Percentiles rank a stretch among this genome's conserved stretches.
These are phyloP conservation scores for Copromyces sp. DNA, from an alignment of 495 filamentous ascomycete species.

Conservation along the genomic window DNA sequence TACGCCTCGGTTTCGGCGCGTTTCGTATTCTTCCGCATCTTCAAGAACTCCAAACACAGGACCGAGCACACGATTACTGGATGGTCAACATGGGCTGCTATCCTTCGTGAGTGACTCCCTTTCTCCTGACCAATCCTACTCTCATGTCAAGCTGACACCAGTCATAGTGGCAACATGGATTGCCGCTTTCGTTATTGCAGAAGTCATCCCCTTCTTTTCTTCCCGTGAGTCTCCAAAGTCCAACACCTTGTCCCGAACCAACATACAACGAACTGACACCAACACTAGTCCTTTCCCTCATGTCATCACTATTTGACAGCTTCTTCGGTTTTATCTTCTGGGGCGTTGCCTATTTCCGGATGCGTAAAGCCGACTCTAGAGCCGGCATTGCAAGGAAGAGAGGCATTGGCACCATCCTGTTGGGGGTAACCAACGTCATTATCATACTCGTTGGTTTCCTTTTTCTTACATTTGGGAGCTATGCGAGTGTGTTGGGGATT, in stretches of 20 bases:
- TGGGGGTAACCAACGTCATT: conserved; percentile 53
- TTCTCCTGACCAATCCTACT: neutral
- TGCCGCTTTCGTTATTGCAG: conserved; percentile 70
- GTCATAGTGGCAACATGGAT: conserved; percentile 57
- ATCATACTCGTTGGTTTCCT: conserved; percentile 64
- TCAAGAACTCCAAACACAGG: conserved; percentile 67
- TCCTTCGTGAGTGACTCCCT: conserved; percentile 37
- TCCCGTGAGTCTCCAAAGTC: conserved; percentile 34
- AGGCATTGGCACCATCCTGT: conserved; percentile 50
- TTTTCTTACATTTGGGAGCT: conserved; percentile 69
- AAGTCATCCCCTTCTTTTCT: conserved; percentile 86
- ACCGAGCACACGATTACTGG: conserved; percentile 69
- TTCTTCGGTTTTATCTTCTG: conserved; percentile 95
- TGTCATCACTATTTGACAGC: conserved; percentile 84
- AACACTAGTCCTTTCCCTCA: conserved; percentile 54
- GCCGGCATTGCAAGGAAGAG: conserved; percentile 47
- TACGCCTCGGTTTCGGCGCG: conserved; percentile 81
- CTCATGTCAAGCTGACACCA: conserved; percentile 9
- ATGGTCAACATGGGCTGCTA: conserved; percentile 66
- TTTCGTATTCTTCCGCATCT: conserved; percentile 80
- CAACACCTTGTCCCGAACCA: neutral
- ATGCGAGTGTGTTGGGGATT: conserved; percentile 63
- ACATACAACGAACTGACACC: neutral
- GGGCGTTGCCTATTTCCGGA: conserved; percentile 78
- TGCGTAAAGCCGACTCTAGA: conserved; percentile 61